Conservation (phyloP, 129 eudicot genomes). For the Silybum marianum region DNA sequence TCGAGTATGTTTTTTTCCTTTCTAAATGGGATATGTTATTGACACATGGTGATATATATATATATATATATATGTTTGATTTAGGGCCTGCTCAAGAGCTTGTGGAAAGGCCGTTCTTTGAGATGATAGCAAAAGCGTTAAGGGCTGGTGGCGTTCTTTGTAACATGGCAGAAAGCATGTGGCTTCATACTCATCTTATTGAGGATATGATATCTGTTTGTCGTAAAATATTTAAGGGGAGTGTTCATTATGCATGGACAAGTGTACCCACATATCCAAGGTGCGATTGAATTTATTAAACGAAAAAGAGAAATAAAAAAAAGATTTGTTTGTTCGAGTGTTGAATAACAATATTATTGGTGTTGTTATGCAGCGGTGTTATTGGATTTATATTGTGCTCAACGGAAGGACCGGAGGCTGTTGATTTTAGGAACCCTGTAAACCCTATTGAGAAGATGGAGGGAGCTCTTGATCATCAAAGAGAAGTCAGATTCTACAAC, state of each 20-base stretch:
- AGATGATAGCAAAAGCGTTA: conserved; percentile 83
- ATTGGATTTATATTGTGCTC: conserved; percentile 89
- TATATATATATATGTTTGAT: background rate
- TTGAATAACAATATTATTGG: background rate
- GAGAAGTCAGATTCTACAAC: conserved; percentile 83
- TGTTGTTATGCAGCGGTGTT: conserved; percentile 63
- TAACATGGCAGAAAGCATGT: conserved; percentile 97
- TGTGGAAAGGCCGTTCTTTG: conserved; percentile 89
- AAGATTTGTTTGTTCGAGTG: background rate
- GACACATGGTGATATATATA: background rate
- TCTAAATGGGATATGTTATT: background rate
- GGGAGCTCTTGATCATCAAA: conserved; percentile 63
- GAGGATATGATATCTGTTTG: conserved; percentile 79
- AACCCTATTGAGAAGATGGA: conserved; percentile 89
- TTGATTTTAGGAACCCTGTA: conserved; percentile 76
- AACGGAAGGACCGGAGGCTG: conserved; percentile 70
- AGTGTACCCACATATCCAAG: conserved; percentile 98
- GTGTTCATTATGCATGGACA: conserved; percentile 97
- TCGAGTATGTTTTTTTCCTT: background rate
- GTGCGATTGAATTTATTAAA: conserved; percentile 31
- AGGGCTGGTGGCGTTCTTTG: conserved; percentile 98
- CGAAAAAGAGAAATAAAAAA: background rate
- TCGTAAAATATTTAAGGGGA: conserved; percentile 71
- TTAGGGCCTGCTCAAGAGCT: conserved; percentile 96
- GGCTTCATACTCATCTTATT: conserved; percentile 98